Conservation (phyloP, 257 asterid genomes). For the Salvia splendens region DNA sequence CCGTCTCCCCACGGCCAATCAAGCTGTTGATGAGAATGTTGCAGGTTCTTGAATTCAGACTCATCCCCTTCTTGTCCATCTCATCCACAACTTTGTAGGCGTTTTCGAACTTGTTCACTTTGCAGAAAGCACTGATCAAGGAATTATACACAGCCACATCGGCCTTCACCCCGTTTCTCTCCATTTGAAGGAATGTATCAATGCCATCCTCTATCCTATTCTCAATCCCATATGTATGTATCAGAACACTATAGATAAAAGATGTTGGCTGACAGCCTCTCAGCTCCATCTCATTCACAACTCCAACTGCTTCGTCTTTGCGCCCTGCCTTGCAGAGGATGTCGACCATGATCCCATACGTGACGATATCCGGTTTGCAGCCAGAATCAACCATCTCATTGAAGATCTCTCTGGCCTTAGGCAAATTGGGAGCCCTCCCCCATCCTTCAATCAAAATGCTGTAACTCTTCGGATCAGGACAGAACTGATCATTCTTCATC, state of each 20-base stretch:
- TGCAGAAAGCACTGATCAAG: constrained; percentile 77
- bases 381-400: too few species aligned
- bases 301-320: constrained; percentile 67
- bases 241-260: constrained; percentile 63
- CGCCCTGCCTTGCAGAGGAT: constrained; percentile 65
- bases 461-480: constrained; percentile 72
- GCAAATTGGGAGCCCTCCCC: constrained; percentile 88
- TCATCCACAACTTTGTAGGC: constrained; percentile 74
- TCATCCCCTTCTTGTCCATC: constrained; percentile 65
- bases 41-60: constrained; percentile 74
- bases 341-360: too few species aligned
- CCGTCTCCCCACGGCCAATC: constrained; percentile 64
- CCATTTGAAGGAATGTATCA: constrained; percentile 74
- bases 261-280: constrained; percentile 72
- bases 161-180: constrained; percentile 53
- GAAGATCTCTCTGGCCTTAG: constrained; percentile 73
- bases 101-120: constrained; percentile 63
- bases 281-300: constrained; percentile 71
- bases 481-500: constrained; percentile 52
- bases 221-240: constrained; percentile 74
- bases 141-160: constrained; percentile 77
- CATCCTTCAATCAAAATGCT: constrained; percentile 88
- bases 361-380: too few species aligned
- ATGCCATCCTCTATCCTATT: constrained; percentile 79
- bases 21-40: constrained; percentile 65